Conservation (phyloP, 2,329 filamentous ascomycete genomes). For the Botrytis galanthina region DNA sequence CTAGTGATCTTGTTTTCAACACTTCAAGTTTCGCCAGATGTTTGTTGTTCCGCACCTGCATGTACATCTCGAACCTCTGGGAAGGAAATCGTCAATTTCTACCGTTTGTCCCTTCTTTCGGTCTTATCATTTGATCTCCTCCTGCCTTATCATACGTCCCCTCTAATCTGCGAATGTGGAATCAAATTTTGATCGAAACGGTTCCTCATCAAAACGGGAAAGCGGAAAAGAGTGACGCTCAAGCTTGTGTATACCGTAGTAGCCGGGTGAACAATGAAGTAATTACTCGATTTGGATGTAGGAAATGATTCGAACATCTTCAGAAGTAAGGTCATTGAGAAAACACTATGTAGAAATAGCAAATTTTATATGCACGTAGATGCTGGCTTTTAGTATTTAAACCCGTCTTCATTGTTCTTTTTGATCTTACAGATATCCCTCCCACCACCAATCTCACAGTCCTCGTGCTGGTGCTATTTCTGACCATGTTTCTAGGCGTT, state of each 20-base stretch:
- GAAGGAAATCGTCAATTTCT: neutral
- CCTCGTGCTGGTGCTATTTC: neutral
- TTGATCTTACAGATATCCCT: neutral
- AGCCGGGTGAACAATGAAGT: neutral
- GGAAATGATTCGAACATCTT: neutral
- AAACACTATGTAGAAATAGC: neutral
- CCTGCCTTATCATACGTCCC: neutral
- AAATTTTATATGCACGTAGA: neutral
- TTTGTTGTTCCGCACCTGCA: neutral
- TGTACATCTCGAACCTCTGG: neutral
- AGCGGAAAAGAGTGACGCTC: neutral
- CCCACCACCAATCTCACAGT: neutral
- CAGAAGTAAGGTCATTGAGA: neutral
- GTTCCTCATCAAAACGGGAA: neutral
- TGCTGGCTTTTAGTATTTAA: neutral
- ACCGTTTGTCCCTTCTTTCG: neutral
- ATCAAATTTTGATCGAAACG: neutral
- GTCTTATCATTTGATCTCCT: neutral
- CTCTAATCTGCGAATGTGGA: neutral
- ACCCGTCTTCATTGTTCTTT: neutral
- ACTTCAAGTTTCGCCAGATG: neutral
- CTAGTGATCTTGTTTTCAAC: neutral
- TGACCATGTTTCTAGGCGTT: neutral
- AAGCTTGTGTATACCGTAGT: neutral
- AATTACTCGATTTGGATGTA: neutral